A percentile compares a stretch with the other conserved stretches of the same genome.
Evolutionary conservation across 2,329 filamentous ascomycete species (phyloP).

Genomic region (Pseudofabraea citricarpa): DNA sequence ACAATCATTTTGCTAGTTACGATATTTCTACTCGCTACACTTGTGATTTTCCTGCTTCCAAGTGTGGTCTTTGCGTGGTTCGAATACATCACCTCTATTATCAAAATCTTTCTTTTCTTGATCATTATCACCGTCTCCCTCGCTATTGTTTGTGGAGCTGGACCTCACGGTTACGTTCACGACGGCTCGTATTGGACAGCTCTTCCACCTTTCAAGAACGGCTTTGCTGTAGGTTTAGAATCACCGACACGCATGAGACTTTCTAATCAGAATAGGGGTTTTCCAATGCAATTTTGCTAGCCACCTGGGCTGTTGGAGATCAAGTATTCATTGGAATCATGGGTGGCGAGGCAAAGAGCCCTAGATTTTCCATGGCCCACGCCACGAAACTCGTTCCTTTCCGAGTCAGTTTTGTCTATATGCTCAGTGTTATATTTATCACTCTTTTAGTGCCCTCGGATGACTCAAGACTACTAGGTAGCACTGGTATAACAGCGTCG

Average conservation of each 20-base stretch:
- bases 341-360: conserved; percentile 16
- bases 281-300: conserved; percentile 16
- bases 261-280: conserved; percentile 21
- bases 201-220: conserved; percentile 29
- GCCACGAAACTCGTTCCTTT: conserved; percentile 10
- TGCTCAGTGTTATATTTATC: conserved; percentile 8
- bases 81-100: conserved; percentile 29
- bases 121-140: conserved; percentile 31
- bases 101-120: conserved; percentile 33
- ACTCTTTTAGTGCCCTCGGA: conserved; percentile 15
- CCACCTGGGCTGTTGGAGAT: conserved; percentile 12
- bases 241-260: not conserved
- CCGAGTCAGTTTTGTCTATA: conserved; percentile 9
- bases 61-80: conserved; percentile 30
- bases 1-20: conserved; percentile 4
- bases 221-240: conserved; percentile 17
- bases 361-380: conserved; percentile 11
- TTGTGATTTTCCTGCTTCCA: conserved; percentile 14
- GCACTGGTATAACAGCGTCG: conserved; percentile 8
- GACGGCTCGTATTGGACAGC: conserved; percentile 28
- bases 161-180: conserved; percentile 28
- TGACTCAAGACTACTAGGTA: conserved; percentile 12
- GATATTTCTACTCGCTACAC: conserved; percentile 14
- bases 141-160: conserved; percentile 35
- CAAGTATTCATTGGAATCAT: conserved; percentile 25